A percentile compares a stretch with the other conserved stretches of the same genome.
Evolutionary conservation across 345 rosid genomes (phyloP).

Genomic region (Salix suchowensis): DNA sequence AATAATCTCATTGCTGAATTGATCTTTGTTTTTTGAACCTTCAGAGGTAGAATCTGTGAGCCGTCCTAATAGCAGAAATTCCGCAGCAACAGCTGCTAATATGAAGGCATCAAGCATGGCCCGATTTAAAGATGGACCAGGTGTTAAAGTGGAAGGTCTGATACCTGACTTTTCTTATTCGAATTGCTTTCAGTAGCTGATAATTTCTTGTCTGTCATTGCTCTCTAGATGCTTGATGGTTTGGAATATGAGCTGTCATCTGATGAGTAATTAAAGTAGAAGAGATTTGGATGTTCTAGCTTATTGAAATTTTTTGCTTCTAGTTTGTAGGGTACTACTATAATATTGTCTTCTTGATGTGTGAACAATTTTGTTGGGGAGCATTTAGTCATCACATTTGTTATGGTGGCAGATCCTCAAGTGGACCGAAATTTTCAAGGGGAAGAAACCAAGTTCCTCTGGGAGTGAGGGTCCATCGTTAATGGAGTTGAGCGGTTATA

Average conservation of each 20-base stretch:
- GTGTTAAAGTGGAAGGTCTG: slow-evolving; percentile 42
- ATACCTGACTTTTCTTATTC: not conserved
- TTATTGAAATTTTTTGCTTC: not conserved
- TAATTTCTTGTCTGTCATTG: not conserved
- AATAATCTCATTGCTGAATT: slow-evolving; percentile 1
- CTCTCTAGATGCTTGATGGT: not conserved
- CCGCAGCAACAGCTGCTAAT: slow-evolving; percentile 34
- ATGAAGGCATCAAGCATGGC: slow-evolving; percentile 35
- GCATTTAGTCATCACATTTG: not conserved
- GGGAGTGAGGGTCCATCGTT: slow-evolving; percentile 63
- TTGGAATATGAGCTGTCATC: not conserved
- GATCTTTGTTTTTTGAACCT: slow-evolving; percentile 14
- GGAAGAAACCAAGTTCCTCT: slow-evolving; percentile 53
- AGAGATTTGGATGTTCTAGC: not conserved
- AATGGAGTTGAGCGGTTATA: slow-evolving; percentile 73
- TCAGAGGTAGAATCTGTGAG: slow-evolving; percentile 40
- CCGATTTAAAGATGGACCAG: slow-evolving; percentile 40
- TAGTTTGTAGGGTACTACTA: not conserved
- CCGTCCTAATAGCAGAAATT: slow-evolving; percentile 32
- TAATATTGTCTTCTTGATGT: not conserved
- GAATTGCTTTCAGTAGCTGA: not conserved
- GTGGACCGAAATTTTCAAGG: slow-evolving; percentile 57
- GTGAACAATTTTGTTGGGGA: not conserved
- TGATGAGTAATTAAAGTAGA: not conserved
- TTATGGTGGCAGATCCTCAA: slow-evolving; percentile 55